A percentile compares a stretch with the other conserved stretches of the same genome.
phyloP scores from a whole-genome alignment of 768 basidiomycete species.

The Mycena capillaripes region DNA sequence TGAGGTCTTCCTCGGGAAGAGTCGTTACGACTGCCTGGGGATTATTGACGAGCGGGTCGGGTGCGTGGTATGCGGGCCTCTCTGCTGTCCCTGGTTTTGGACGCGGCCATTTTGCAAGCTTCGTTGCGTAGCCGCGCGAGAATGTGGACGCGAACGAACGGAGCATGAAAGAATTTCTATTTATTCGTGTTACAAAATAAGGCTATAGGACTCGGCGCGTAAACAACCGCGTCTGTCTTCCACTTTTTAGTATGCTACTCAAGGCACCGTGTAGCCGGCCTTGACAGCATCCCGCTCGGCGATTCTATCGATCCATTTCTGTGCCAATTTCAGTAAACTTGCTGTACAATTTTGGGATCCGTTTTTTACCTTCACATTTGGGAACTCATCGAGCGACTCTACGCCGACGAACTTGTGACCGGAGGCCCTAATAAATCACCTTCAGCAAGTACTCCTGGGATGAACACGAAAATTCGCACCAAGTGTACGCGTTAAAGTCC shows the following conservation, averaged over 20 bases:
- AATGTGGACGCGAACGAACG: conserved; percentile 28
- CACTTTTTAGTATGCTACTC: no score
- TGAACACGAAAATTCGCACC: conserved; percentile 36
- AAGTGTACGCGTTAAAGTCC: conserved; percentile 52
- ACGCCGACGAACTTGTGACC: conserved; percentile 46
- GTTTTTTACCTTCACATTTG: conserved; percentile 48
- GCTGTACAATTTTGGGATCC: background rate
- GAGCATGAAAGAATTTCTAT: conserved; percentile 23
- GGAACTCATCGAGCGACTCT: conserved; percentile 54
- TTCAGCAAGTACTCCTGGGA: background rate
- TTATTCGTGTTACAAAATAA: conserved; percentile 13
- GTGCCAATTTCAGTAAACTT: background rate
- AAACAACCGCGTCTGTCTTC: no score
- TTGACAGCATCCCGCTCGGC: conserved; percentile 45
- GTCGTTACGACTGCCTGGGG: conserved; percentile 65
- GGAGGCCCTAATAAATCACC: conserved; percentile 52
- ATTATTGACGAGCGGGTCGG: conserved; percentile 70
- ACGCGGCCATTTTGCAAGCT: conserved; percentile 51
- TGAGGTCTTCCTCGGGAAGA: conserved; percentile 69
- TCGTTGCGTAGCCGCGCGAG: conserved; percentile 47
- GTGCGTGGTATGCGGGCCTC: conserved; percentile 68
- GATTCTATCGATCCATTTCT: conserved; percentile 51
- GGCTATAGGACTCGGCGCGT: background rate
- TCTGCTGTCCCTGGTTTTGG: conserved; percentile 67
- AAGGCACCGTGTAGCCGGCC: conserved; percentile 18